Base-by-base conservation (phyloP, 192 early-diverging fungal genomes). In the Coemansia sp. region DNA sequence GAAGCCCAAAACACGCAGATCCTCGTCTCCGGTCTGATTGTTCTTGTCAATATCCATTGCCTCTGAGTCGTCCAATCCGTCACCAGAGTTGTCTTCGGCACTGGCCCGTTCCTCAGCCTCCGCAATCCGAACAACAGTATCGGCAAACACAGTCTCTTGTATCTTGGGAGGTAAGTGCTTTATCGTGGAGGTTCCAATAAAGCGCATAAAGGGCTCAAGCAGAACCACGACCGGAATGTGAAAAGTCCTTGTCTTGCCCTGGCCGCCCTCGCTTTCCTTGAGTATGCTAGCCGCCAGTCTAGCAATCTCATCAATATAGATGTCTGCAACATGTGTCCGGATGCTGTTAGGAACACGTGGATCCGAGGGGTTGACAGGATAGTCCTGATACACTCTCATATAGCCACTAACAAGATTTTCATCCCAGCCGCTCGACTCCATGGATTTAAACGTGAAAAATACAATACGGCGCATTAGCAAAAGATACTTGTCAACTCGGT, bases 401-500 rank as follows among this genome's bases (percentile, higher is more conserved):
- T 73, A 79, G 4, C 67, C 67, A 5, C 7, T 42, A 16, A 83
- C 68, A 9, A 77, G 54, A 63, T 69, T 41, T 39, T 51, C 49
- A 54, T 79, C 73, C 81, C 81, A 83, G 15, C 37, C 47, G 61
- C 62, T 76, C 59, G 72, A 70, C 47, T 64, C 41, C 72, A 83
- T 72, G 45, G 77, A 66, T 21, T 68, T 59, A 43, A 79, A 56
- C 2, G 73, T 60, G 22, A 76, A 77, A 45, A 69, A 83, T 39
- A 83, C 73, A 54, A 78, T 57, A 18, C 81, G 77, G 4, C 81
- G 70, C 45, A 69, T 63, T 32, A 83, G 71, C 73, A 83, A 51
- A 21, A 79, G 63, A 42, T 76, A 83, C 48, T 83, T 83, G 74
- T 83, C 77, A 4, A 83, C 36, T 21, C 81, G 69, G 64, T 79